Percentiles rank a stretch among this genome's conserved stretches.
Evolutionary conservation across 352 stramenopile species (phyloP).

Genomic region (Phytophthora multivora): DNA sequence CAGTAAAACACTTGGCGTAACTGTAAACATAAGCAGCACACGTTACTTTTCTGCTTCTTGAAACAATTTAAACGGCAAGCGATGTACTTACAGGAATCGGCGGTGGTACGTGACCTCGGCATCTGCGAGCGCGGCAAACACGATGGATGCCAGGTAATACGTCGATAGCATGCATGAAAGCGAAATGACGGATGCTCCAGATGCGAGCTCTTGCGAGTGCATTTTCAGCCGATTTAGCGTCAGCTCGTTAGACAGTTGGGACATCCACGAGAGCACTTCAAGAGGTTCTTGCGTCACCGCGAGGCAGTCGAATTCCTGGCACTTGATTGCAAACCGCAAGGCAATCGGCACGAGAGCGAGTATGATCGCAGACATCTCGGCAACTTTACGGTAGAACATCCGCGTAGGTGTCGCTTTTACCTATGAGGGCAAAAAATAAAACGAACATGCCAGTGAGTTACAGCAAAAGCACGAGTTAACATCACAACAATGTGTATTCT

Average conservation of each 20-base stretch:
- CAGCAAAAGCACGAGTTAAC: constrained; percentile 1
- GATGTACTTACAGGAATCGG: constrained; percentile 64
- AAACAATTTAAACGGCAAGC: background rate
- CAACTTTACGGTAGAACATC: constrained; percentile 75
- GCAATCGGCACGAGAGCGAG: constrained; percentile 68
- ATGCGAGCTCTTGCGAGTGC: constrained; percentile 29
- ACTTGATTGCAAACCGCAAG: constrained; percentile 59
- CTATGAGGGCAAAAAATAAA: constrained; percentile 22
- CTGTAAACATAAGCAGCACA: constrained; percentile 25
- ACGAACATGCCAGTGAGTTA: background rate
- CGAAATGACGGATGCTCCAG: constrained; percentile 54
- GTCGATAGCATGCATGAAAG: constrained; percentile 77
- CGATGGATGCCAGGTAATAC: constrained; percentile 74
- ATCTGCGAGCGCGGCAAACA: constrained; percentile 79
- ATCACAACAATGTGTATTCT: constrained; percentile 8
- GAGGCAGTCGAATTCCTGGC: constrained; percentile 63
- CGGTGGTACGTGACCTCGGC: constrained; percentile 88
- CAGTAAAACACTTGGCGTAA: constrained; percentile 91
- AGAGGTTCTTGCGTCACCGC: constrained; percentile 54
- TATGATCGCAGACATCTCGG: constrained; percentile 53
- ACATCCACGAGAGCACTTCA: constrained; percentile 43
- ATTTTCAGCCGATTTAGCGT: constrained; percentile 30
- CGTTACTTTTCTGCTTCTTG: constrained; percentile 8
- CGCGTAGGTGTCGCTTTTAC: constrained; percentile 76
- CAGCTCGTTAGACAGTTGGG: constrained; percentile 36